phyloP scores from a whole-genome alignment of 495 filamentous ascomycete genomes.

The Trichoderma virens region DNA sequence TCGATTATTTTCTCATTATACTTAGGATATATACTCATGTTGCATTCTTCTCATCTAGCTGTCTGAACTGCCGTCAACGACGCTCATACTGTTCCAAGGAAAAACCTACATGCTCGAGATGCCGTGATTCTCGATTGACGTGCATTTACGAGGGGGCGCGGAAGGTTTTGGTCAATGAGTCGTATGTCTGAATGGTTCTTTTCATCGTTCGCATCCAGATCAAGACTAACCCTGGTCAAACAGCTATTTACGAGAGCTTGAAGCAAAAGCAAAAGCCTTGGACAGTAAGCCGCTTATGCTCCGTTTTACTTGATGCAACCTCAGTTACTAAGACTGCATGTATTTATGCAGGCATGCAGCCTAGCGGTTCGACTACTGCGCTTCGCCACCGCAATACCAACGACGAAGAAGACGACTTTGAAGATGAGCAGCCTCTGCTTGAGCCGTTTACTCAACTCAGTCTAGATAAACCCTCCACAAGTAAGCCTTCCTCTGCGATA shows the following conservation, averaged over 20 bases:
- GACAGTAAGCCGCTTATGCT: background rate
- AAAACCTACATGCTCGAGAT: conserved; percentile 18
- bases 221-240: background rate
- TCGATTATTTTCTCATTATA: background rate
- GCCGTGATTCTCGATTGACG: conserved; percentile 13
- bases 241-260: conserved; percentile 18
- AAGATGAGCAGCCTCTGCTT: conserved; percentile 17
- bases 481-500: background rate
- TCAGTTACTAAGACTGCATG: background rate
- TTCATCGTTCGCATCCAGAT: background rate
- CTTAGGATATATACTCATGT: background rate
- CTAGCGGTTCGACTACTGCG: background rate
- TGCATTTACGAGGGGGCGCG: conserved; percentile 19
- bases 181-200: conserved; percentile 10
- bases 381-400: background rate
- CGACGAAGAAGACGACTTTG: conserved; percentile 18
- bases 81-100: conserved; percentile 20
- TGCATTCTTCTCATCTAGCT: conserved; percentile 10
- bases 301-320: too few species aligned
- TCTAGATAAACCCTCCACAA: conserved; percentile 15
- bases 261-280: conserved; percentile 14
- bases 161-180: conserved; percentile 19
- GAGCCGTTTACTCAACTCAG: conserved; percentile 19
- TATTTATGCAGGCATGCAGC: background rate
- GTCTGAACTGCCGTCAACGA: conserved; percentile 18